Evolutionary conservation across 2,329 filamentous ascomycete species (phyloP), one percentile per base, ranked within the genome.

Genomic region (Xylariaceae sp.): DNA sequence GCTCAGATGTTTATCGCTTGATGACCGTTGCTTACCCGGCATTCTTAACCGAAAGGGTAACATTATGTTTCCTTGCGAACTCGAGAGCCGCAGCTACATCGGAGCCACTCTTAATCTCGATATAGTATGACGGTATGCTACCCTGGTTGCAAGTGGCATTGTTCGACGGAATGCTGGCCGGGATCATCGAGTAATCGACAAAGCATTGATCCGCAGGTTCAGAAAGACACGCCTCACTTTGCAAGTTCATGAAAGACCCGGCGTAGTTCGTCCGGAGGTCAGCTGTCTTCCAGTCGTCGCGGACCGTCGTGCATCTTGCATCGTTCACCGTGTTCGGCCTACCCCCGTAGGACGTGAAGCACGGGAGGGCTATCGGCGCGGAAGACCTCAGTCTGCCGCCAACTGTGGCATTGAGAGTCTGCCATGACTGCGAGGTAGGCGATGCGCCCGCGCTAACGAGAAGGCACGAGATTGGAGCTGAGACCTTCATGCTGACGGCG

Each of bases 231-330:
- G 63, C 55, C 26, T 67, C 64, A 36, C 62, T 61, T 40, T 69
- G 67, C 20, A 61, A 47, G 42, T 66, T 67, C 62, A 67, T 66
- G 32, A 62, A 68, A 13, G 53, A 58, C n/a, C 59, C 60, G n/a
- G 62, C 57, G 32, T 58, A 58, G 30, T 63, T 57, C 5, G 57
- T 50, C 26, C 65, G 65, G n/a, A 66, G 59, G 3, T 33, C 43
- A 7, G 61, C 58, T 8, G 49, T 57, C 9, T 55, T 62, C 49
- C 66, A 70, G 27, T 64, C 56, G 6, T 55, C 51, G 26, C 65
- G 62, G 21, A 67, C 53, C 7, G 40, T 45, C 2, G 60, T 45
- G 39, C 67, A 70, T 27, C 56, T 36, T n/a, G 40, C 30, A 32
- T 60, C 50, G 44, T 68, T 55, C 3, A 60, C 47, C 2, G 39